phyloP scores from a whole-genome alignment of 306 rosid species.

The Phaseolus lunatus region DNA sequence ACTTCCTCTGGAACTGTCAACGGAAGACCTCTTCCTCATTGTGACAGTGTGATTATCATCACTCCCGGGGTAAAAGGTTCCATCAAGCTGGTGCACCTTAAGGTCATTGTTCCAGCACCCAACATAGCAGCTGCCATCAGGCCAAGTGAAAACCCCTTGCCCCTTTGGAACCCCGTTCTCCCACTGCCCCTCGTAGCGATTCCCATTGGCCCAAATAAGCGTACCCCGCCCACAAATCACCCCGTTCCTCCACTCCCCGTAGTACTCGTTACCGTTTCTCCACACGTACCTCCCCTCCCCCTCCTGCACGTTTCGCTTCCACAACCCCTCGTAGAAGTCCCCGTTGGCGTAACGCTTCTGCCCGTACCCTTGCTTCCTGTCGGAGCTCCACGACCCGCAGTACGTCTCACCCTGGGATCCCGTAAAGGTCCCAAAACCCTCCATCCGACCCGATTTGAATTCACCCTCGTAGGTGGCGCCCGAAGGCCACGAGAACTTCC shows the following conservation, averaged over 20 bases:
- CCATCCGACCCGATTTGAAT: constrained; percentile 95
- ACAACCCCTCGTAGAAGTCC: constrained; percentile 79
- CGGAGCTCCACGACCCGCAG: constrained; percentile 82
- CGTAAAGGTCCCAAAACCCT: constrained; percentile 77
- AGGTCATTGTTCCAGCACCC: constrained; percentile 78
- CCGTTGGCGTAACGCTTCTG: constrained; percentile 82
- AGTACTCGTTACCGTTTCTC: constrained; percentile 86
- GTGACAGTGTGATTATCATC: constrained; percentile 58
- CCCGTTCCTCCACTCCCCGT: constrained; percentile 90
- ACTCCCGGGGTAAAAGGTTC: constrained; percentile 63
- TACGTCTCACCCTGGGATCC: constrained; percentile 87
- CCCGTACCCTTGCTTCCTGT: constrained; percentile 79
- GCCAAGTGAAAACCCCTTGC: constrained; percentile 79
- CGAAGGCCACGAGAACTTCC: constrained; percentile 94
- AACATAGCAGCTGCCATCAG: constrained; percentile 79
- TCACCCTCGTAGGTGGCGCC: constrained; percentile 93
- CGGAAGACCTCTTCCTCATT: constrained; percentile 72
- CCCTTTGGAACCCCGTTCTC: constrained; percentile 88
- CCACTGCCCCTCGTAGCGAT: constrained; percentile 89
- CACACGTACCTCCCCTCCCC: constrained; percentile 91
- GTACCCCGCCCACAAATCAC: constrained; percentile 76
- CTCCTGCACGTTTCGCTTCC: constrained; percentile 82
- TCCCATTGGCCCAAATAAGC: constrained; percentile 82
- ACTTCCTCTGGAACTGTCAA: constrained; percentile 61
- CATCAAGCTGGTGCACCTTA: constrained; percentile 62